Evolutionary conservation across 345 rosid species (phyloP), one percentile per base, ranked within the genome.

Genomic region (Salix purpurea): DNA sequence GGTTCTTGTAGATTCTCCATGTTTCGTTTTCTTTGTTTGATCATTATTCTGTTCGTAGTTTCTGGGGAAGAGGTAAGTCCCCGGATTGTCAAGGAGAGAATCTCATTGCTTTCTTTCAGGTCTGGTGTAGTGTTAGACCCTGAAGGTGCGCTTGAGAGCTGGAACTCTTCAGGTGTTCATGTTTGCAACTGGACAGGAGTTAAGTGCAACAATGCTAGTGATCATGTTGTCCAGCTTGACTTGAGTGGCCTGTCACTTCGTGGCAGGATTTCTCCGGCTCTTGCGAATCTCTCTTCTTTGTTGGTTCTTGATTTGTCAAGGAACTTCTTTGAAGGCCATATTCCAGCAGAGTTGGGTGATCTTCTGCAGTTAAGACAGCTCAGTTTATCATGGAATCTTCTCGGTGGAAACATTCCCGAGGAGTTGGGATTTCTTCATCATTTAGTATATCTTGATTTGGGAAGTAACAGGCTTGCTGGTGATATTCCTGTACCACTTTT

Each of bases 131-230:
- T 65, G 67, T 86, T 78, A 28, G 94, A 88, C 82, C 90, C 96
- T 13, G 80, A 83, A 56, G 75, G 70, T 26, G 84, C 84, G 37
- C 84, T 93, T 21, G 75, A 73, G 52, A 83, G 37, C 70, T 95
- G 98, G 99, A 84, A 83, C 39, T 75, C 85, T 1, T 77, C 86
- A 3, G 54, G 46, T 4, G 62, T 82, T 74, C 89, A 85, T 78
- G 88, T 90, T 58, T 95, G 99, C 85, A 83, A 85, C 24, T 95
- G 99, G 98, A 74, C 84, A 5, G 97, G 98, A 28, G 83, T 95
- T 18, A 65, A 62, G 61, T 95, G 99, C 87, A 85, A 85, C 88
- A 80, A 85, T 78, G 89, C 52, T 4, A 83, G 83, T 11, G 75
- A 78, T 61, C 77, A 68, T 37, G 87, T 91, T 1, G 77, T 79